Base-by-base conservation (phyloP, 306 rosid species). In the Lagenaria siceraria region DNA sequence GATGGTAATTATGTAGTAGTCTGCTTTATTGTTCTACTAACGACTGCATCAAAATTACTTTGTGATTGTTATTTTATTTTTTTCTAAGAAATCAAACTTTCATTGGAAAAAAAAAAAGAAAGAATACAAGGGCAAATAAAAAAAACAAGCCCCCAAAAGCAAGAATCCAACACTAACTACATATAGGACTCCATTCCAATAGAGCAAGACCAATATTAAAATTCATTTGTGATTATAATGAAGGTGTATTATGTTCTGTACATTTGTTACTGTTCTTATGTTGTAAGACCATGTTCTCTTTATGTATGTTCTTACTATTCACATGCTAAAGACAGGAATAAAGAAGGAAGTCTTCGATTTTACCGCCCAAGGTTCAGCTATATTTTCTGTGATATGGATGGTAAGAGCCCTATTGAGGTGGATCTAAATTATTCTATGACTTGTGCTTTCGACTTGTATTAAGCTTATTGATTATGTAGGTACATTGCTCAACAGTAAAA, bases 331-430 rank as follows among this genome's bases (percentile, higher is more conserved):
- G 98, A 89, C 90, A 89, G 97, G 92, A 92, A 84, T 84, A 90
- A 87, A 90, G 97, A 90, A 86, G 93, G 92, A 64, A 77, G 86
- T 83, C 93, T 90, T 81, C 85, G 93, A 84, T 89, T 90, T 84
- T 90, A 89, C 82, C 85, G 87, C 77, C 97, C 97, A 59, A 95
- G 87, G 92, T 95, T 88, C 90, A 90, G 81, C 84, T 88, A 92
- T 81, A 85, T 95, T 80, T 95, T 95, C 88, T 90, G 97, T 65
- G 99, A 95, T 63, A 92, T 95, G 99, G 99, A 95, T 88, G 97
- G 97, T 92, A 83, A 87, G 90, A 53, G 75, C 78, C 71, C 35
- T 36, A 69, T 36, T 18, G 52, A 25, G 54, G 46, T 77, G 8
- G 7, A 13, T 48, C 42, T 48, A 74, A 49, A 17, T 19, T 10